These are phyloP conservation scores for Hygrophoropsis aurantiaca DNA, from an alignment of 768 basidiomycete genomes.

Conservation along the genomic window DNA sequence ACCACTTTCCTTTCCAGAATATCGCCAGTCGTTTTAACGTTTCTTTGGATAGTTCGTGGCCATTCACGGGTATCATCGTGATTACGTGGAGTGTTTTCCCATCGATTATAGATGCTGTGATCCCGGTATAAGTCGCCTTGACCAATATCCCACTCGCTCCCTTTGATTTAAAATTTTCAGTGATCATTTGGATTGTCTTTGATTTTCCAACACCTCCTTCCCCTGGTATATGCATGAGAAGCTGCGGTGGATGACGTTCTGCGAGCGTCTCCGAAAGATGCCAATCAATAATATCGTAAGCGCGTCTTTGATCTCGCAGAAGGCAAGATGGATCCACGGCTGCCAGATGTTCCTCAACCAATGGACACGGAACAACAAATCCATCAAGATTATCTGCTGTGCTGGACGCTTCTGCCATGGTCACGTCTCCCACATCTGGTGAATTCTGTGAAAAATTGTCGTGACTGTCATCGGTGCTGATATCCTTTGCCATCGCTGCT, in stretches of 20 bases:
- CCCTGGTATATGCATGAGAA: conserved; percentile 40
- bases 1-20: conserved; percentile 17
- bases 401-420: too few relatives aligned
- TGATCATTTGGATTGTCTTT: conserved; percentile 36
- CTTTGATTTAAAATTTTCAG: conserved; percentile 27
- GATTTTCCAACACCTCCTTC: conserved; percentile 48
- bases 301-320: conserved; percentile 10
- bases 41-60: not conserved
- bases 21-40: conserved; percentile 8
- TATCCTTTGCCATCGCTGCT: too few relatives aligned
- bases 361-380: not conserved
- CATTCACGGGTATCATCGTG: conserved; percentile 11
- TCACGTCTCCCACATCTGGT: too few relatives aligned
- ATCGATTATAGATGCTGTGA: conserved; percentile 40
- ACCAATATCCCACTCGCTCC: conserved; percentile 15
- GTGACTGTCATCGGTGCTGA: too few relatives aligned
- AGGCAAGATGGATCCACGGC: not conserved
- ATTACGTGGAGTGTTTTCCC: conserved; percentile 33
- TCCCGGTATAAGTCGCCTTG: conserved; percentile 39
- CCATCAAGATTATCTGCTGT: not conserved
- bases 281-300: conserved; percentile 35
- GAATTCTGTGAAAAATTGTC: too few relatives aligned
- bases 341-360: not conserved
- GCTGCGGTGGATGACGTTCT: conserved; percentile 19
- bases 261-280: conserved; percentile 23